Percentiles rank a stretch among this genome's conserved stretches.
These are phyloP conservation scores for Trypanosoma conorhini DNA, from an alignment of 208 protist genomes.

Conservation along the genomic window DNA sequence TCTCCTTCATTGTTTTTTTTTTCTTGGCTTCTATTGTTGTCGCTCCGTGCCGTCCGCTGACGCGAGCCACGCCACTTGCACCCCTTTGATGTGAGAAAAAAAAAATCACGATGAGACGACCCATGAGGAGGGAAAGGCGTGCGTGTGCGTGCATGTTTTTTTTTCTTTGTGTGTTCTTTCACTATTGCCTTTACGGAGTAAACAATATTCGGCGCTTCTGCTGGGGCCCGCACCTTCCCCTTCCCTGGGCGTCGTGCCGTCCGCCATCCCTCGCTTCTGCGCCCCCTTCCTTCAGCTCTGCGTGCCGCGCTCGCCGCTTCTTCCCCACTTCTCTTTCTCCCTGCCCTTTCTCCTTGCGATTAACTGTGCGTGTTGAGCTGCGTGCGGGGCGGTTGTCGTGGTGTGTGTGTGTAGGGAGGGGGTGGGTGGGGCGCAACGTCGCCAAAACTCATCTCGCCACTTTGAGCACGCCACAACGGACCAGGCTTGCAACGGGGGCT, in stretches of 20 bases:
- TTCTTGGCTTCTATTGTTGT: constrained; percentile 7
- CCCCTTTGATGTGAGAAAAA: not conserved
- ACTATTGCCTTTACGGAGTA: not conserved
- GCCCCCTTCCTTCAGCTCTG: not conserved
- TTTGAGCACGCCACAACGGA: not conserved
- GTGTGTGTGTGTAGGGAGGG: no score
- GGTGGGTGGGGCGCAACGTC: no score
- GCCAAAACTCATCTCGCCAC: not conserved
- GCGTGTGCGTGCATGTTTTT: not conserved
- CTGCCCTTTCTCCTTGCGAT: not conserved
- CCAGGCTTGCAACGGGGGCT: not conserved
- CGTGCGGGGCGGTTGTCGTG: not conserved
- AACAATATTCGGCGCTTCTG: not conserved
- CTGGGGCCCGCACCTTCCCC: not conserved
- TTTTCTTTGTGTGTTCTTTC: not conserved
- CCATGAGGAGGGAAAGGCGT: not conserved
- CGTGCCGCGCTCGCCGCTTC: not conserved
- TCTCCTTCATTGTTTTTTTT: constrained; percentile 8
- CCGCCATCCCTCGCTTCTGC: not conserved
- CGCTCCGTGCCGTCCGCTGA: constrained; percentile 2
- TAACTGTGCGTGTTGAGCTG: not conserved
- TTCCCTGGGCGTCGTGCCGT: not conserved
- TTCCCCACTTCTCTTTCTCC: not conserved
- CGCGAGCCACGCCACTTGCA: not conserved
- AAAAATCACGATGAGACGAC: not conserved